Percentiles rank a stretch among this genome's conserved stretches.
Evolutionary conservation across 495 filamentous ascomycete species (phyloP).

Genomic region (Evansstolkia leycettana): DNA sequence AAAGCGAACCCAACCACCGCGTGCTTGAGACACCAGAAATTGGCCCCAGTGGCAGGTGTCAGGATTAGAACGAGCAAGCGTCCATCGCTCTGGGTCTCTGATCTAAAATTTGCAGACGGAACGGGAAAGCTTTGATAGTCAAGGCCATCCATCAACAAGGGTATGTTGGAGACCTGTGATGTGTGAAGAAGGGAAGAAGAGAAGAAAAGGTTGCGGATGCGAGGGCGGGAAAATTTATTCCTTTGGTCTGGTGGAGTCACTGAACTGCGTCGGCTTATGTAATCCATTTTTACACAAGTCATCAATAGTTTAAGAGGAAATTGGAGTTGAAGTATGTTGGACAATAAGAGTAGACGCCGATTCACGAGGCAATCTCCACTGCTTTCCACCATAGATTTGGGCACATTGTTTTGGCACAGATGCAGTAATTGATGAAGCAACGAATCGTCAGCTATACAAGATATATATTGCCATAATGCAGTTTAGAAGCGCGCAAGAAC

Average conservation of each 20-base stretch:
- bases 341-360: too few species aligned
- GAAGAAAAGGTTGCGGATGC: constrained; percentile 2
- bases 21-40: constrained; percentile 7
- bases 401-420: too few species aligned
- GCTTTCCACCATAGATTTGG: too few species aligned
- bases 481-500: constrained; percentile 51
- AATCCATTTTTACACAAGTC: too few species aligned
- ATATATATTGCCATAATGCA: too few species aligned
- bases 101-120: constrained; percentile 30
- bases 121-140: constrained; percentile 4
- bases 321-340: too few species aligned
- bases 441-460: too few species aligned
- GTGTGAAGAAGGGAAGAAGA: constrained; percentile 17
- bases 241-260: constrained; percentile 1
- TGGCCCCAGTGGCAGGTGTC: constrained; percentile 18
- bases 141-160: constrained; percentile 23
- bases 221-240: constrained; percentile 11
- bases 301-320: too few species aligned
- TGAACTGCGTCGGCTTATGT: constrained; percentile 1
- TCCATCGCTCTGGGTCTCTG: constrained; percentile 33
- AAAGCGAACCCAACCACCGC: constrained; percentile 38
- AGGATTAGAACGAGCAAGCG: constrained; percentile 38
- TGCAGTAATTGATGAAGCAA: too few species aligned
- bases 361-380: too few species aligned
- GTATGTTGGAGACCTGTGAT: constrained; percentile 35